Evolutionary conservation across 1,139 yeast species (phyloP).

Genomic region (Meyerozyma guilliermondii): DNA sequence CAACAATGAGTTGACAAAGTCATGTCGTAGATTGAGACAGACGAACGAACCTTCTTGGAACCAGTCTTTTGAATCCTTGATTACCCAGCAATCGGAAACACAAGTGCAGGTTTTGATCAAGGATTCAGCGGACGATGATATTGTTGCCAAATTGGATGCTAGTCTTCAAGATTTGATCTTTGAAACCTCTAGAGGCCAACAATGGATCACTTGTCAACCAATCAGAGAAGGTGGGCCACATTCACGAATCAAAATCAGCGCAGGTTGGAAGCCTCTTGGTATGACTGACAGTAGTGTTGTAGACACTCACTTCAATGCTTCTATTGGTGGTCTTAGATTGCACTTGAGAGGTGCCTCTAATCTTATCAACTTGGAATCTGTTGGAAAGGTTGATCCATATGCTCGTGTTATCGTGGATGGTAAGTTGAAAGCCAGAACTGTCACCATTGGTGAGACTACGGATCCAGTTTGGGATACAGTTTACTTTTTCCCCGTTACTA

Average conservation of each 20-base stretch:
- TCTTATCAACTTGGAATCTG: constrained; percentile 55
- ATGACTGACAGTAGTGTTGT: constrained; percentile 44
- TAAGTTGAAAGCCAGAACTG: constrained; percentile 50
- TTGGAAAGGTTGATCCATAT: constrained; percentile 74
- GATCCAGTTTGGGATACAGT: constrained; percentile 57
- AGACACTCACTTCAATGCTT: constrained; percentile 42
- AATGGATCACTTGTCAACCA: constrained; percentile 44
- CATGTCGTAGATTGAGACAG: constrained; percentile 57
- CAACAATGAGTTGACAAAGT: constrained; percentile 48
- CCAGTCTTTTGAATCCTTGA: constrained; percentile 53
- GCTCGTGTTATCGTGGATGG: constrained; percentile 55
- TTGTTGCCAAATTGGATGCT: constrained; percentile 51
- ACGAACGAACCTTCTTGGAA: constrained; percentile 73
- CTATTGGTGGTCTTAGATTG: constrained; percentile 63
- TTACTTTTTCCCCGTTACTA: constrained; percentile 58
- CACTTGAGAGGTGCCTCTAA: constrained; percentile 51
- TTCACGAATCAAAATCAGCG: constrained; percentile 49
- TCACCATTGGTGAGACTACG: constrained; percentile 48
- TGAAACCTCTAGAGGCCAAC: constrained; percentile 49
- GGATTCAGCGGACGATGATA: constrained; percentile 46
- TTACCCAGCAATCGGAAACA: constrained; percentile 56
- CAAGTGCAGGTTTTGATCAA: constrained; percentile 50
- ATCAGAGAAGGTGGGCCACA: constrained; percentile 25
- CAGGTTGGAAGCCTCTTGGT: constrained; percentile 70
- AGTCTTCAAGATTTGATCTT: constrained; percentile 51